A percentile compares a stretch with the other conserved stretches of the same genome.
Conservation (phyloP, 2,329 filamentous ascomycete genomes). For the Verticillium zaregamsianum region DNA sequence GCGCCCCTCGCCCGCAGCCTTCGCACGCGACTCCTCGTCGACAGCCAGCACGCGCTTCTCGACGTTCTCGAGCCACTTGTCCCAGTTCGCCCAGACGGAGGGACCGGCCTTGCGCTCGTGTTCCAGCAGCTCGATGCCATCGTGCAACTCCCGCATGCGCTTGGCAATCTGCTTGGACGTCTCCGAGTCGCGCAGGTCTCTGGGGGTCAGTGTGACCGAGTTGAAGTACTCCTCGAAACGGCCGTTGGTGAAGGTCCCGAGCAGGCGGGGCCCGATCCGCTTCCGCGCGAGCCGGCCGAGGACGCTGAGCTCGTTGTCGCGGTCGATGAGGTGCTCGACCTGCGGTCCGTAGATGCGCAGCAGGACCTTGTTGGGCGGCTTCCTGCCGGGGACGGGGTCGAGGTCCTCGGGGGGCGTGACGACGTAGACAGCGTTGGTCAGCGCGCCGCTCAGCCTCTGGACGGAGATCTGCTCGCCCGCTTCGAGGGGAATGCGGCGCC, state of each 20-base stretch:
- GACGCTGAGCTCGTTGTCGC: conserved; percentile 84
- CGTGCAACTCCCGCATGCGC: conserved; percentile 93
- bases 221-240: conserved; percentile 95
- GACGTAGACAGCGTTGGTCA: conserved; percentile 96
- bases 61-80: conserved; percentile 76
- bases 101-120: conserved; percentile 76
- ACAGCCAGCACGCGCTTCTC: conserved; percentile 53
- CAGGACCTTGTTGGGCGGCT: conserved; percentile 64
- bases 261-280: conserved; percentile 84
- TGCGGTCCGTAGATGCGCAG: conserved; percentile 92
- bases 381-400: conserved; percentile 34
- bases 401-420: conserved; percentile 74
- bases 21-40: conserved; percentile 53
- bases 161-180: conserved; percentile 93
- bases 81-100: conserved; percentile 89
- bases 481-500: conserved; percentile 77
- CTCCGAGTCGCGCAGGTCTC: conserved; percentile 73
- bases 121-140: conserved; percentile 81
- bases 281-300: conserved; percentile 82
- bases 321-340: conserved; percentile 92
- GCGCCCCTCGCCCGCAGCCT: conserved; percentile 22
- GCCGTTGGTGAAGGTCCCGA: conserved; percentile 91
- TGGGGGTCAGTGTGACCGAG: conserved; percentile 71
- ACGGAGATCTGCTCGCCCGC: conserved; percentile 65
- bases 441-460: conserved; percentile 77